Percentiles rank a stretch among this genome's conserved stretches.
Evolutionary conservation across 768 basidiomycete species (phyloP).

Genomic region (Amanita pseudoporphyria): DNA sequence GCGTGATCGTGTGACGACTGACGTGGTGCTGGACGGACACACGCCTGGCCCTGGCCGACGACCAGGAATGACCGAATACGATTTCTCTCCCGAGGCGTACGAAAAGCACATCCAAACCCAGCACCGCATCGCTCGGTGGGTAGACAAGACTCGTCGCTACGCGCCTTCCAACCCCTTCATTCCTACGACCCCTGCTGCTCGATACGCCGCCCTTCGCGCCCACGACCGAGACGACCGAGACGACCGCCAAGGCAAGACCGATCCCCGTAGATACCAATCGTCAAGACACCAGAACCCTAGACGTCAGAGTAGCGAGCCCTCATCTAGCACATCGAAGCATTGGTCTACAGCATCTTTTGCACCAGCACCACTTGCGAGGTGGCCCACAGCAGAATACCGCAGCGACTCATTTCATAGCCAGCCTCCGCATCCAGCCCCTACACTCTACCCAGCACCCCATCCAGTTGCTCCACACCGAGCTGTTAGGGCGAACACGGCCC

Average conservation of each 20-base stretch:
- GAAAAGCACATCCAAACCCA: conserved; percentile 38
- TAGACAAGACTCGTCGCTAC: conserved; percentile 21
- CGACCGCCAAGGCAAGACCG: neutral
- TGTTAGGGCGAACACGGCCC: neutral
- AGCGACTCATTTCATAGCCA: neutral
- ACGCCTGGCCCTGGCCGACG: conserved; percentile 1
- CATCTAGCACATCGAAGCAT: neutral
- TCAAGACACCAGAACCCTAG: neutral
- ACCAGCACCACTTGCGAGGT: neutral
- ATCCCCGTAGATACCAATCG: neutral
- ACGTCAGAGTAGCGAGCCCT: neutral
- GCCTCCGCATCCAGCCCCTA: neutral
- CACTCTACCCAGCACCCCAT: neutral
- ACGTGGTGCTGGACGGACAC: too few species aligned
- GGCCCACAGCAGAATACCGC: neutral
- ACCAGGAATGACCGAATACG: conserved; percentile 47
- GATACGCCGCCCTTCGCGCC: conserved; percentile 8
- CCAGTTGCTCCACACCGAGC: neutral
- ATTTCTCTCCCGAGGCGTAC: conserved; percentile 47
- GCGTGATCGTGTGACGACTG: neutral
- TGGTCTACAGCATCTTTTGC: neutral
- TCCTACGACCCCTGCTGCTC: conserved; percentile 22
- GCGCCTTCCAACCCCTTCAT: conserved; percentile 20
- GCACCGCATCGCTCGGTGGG: conserved; percentile 38
- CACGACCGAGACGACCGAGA: neutral